A percentile compares a stretch with the other conserved stretches of the same genome.
Conservation (phyloP, 2,329 filamentous ascomycete genomes). For the Aspergillus novoparasiticus region DNA sequence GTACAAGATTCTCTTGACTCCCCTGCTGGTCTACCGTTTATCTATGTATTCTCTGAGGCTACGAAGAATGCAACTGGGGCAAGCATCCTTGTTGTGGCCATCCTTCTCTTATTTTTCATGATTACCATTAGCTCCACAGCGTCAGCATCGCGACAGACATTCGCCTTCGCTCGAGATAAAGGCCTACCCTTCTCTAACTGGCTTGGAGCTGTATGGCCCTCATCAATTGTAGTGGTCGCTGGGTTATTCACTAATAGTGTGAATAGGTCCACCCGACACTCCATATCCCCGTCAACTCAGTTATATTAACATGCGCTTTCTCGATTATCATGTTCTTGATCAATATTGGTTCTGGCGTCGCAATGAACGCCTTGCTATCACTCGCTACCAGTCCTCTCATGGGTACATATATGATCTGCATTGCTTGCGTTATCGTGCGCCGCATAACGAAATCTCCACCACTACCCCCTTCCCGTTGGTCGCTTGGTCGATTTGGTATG, state of each 20-base stretch:
- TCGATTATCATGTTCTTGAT: slow-evolving; percentile 49
- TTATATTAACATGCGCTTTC: slow-evolving; percentile 33
- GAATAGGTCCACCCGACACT: slow-evolving; percentile 36
- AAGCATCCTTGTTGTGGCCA: slow-evolving; percentile 40
- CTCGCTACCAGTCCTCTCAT: slow-evolving; percentile 52
- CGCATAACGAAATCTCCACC: slow-evolving; percentile 30
- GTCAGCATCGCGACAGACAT: slow-evolving; percentile 43
- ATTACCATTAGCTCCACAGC: slow-evolving; percentile 44
- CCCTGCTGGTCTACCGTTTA: slow-evolving; percentile 48
- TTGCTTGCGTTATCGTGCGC: slow-evolving; percentile 48
- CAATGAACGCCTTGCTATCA: slow-evolving; percentile 57
- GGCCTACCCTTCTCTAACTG: slow-evolving; percentile 46
- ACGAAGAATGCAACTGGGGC: slow-evolving; percentile 24
- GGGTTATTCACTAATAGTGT: not conserved
- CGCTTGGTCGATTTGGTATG: slow-evolving; percentile 48
- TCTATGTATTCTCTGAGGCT: slow-evolving; percentile 48
- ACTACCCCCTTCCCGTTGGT: slow-evolving; percentile 45
- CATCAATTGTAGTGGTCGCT: too few species aligned
- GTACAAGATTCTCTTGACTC: slow-evolving; percentile 40
- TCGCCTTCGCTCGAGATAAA: slow-evolving; percentile 47
- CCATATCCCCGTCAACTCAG: slow-evolving; percentile 48
- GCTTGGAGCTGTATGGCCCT: slow-evolving; percentile 29
- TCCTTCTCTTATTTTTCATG: slow-evolving; percentile 43
- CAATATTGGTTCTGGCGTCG: slow-evolving; percentile 54
- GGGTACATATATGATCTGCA: slow-evolving; percentile 54